phyloP scores from a whole-genome alignment of 2,329 filamentous ascomycete genomes.

The Aspergillus sp. region DNA sequence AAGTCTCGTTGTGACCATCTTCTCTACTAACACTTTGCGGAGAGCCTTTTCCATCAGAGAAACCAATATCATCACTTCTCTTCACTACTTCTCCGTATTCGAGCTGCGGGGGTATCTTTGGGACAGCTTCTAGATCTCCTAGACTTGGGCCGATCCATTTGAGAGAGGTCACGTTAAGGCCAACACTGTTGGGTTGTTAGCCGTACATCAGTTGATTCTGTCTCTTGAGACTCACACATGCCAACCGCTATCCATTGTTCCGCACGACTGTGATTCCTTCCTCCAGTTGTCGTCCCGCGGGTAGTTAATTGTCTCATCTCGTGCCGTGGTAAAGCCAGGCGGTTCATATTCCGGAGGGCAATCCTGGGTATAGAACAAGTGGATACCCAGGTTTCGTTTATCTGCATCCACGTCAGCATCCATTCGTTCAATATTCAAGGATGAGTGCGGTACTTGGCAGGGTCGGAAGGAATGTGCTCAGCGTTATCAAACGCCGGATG shows the following conservation, averaged over 20 bases:
- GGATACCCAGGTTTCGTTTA: slow-evolving; percentile 43
- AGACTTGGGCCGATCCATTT: slow-evolving; percentile 29
- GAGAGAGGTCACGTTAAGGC: slow-evolving; percentile 34
- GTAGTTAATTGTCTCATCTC: slow-evolving; percentile 34
- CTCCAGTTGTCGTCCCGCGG: slow-evolving; percentile 39
- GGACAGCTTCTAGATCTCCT: slow-evolving; percentile 22
- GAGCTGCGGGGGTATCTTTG: slow-evolving; percentile 30
- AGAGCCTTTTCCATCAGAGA: slow-evolving; percentile 12
- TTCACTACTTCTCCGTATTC: slow-evolving; percentile 27
- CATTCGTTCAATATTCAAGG: not conserved
- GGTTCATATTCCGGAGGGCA: slow-evolving; percentile 42
- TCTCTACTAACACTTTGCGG: not conserved
- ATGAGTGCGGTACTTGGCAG: slow-evolving; percentile 40
- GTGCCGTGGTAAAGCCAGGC: slow-evolving; percentile 37
- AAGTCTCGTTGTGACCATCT: not conserved
- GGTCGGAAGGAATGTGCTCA: slow-evolving; percentile 39
- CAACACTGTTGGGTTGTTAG: slow-evolving; percentile 28
- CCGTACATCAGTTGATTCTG: not conserved
- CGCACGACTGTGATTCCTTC: slow-evolving; percentile 33
- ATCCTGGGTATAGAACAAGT: slow-evolving; percentile 46
- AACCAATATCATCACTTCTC: slow-evolving; percentile 28
- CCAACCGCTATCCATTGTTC: slow-evolving; percentile 37
- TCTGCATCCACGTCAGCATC: slow-evolving; percentile 23
- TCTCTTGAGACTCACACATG: slow-evolving; percentile 34
- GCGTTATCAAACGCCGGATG: slow-evolving; percentile 41